These are phyloP conservation scores for Epichloe amarillans DNA, from an alignment of 2,329 filamentous ascomycete species.

Conservation along the genomic window DNA sequence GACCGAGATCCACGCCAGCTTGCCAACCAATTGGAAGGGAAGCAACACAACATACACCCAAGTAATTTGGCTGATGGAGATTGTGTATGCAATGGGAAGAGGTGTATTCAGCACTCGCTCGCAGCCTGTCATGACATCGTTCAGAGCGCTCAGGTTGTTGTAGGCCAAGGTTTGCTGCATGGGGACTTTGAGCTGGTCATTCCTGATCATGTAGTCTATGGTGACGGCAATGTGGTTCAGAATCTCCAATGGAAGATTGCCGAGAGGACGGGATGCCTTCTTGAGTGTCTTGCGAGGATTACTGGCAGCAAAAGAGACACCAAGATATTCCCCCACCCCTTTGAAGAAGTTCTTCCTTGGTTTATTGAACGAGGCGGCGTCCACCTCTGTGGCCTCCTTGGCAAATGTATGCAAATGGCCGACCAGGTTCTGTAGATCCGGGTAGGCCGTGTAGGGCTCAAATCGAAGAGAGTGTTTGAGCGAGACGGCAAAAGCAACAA, in stretches of 20 bases:
- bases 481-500: conserved; percentile 63
- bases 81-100: conserved; percentile 69
- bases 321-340: conserved; percentile 59
- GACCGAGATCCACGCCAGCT: conserved; percentile 61
- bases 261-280: conserved; percentile 55
- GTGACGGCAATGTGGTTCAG: conserved; percentile 58
- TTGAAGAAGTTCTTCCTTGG: conserved; percentile 44
- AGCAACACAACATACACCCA: conserved; percentile 72
- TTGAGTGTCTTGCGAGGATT: conserved; percentile 72
- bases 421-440: conserved; percentile 57
- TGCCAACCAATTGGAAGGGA: conserved; percentile 61
- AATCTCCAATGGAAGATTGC: conserved; percentile 75
- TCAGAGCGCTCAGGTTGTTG: conserved; percentile 48
- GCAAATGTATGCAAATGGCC: conserved; percentile 66
- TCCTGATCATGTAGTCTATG: conserved; percentile 45
- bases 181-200: conserved; percentile 40
- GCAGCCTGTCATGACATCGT: conserved; percentile 58
- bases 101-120: conserved; percentile 75
- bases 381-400: conserved; percentile 32
- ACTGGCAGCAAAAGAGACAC: conserved; percentile 60
- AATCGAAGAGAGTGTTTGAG: conserved; percentile 76
- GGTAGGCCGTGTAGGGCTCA: conserved; percentile 66
- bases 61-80: conserved; percentile 75
- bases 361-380: conserved; percentile 19
- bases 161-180: conserved; percentile 48